Evolutionary conservation across 1,139 yeast genomes (phyloP), one percentile per base, ranked within the genome.

Genomic region (Scheffersomyces segobiensis): DNA sequence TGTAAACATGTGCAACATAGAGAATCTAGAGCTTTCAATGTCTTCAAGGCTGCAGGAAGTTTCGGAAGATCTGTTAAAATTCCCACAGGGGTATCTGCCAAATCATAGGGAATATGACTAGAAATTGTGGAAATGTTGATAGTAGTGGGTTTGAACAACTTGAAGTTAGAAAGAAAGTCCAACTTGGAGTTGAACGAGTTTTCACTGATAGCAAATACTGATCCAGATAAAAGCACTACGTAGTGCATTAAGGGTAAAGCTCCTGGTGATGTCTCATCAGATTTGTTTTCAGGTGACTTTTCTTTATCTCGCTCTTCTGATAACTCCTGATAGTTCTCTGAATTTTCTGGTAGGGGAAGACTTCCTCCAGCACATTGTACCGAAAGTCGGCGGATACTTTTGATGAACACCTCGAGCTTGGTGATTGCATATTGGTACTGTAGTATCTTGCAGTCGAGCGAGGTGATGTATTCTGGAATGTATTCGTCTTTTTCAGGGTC

Each of bases 181-280:
- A 85, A 67, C 54, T 83, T 71, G 39, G 77, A 72, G 59, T 70
- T 75, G 58, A 84, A 75, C 2, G 77, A 75, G n/a, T 64, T 65
- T 49, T 85, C 88, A 61, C 80, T 82, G 53, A 85, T 79, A 54
- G 85, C 79, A 66, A 85, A 79, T 2, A 81, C 63, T 39, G 76
- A 76, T 0, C 87, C 86, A 1, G 77, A 63, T 26, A 84, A 64
- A 7, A 81, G 66, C 0, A 75, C 70, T 48, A 80, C 67, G 63
- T 78, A 79, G 57, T 79, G 81, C 47, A 79, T 65, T 53, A 79
- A 63, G 4, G 78, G 75, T 47, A 64, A 66, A 21, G 62, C 56
- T 54, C 58, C 55, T 32, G 42, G 42, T 14, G 50, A 48, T n/a
- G 24, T 20, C 26, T 20, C 21, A 6, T 21, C 24, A 7, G 24